Evolutionary conservation across 148 eudicot genomes (phyloP), one percentile per base, ranked within the genome.

Genomic region (Chenopodium album): DNA sequence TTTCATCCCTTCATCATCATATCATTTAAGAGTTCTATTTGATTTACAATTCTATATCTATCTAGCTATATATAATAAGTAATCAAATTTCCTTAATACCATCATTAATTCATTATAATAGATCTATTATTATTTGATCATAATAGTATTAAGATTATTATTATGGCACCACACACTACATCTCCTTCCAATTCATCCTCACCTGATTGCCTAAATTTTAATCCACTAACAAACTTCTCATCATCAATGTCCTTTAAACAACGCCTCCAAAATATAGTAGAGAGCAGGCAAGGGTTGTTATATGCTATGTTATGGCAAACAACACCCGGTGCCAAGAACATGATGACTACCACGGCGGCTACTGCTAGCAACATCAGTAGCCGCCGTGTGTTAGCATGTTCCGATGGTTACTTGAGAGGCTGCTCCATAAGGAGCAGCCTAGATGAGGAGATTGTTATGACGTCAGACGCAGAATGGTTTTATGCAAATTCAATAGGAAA

Each of bases 221-320:
- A 56, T 11, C 62, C 62, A 29, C 41, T 14, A 32, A 9, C 0
- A 32, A 32, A 66, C 17, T 23, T 66, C 34, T 1, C 75, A 44
- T 1, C 75, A 44, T 7, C 75, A 71, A 71, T 22, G 48, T 34
- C 52, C 77, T 62, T 13, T 14, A 26, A 50, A 74, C 62, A 74
- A 74, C 62, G 54, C 63, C 77, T 74, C 22, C 60, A 74, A 28
- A 19, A 63, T 14, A n/a, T 74, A 74, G 62, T 74, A 48, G 77
- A 74, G 11, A 74, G 37, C 11, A 50, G 50, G 4, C 12, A 1
- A 50, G 77, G 31, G 22, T 50, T n/a, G 60, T 50, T 74, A 20
- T 74, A 74, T 29, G 77, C 77, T 4, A 50, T 74, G 4, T 28
- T 48, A 5, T 74, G 77, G 77, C 77, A 74, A 48, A 23, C 7